These are phyloP conservation scores for Kodamaea jinghongensis DNA, from an alignment of 805 yeast species.

Conservation along the genomic window DNA sequence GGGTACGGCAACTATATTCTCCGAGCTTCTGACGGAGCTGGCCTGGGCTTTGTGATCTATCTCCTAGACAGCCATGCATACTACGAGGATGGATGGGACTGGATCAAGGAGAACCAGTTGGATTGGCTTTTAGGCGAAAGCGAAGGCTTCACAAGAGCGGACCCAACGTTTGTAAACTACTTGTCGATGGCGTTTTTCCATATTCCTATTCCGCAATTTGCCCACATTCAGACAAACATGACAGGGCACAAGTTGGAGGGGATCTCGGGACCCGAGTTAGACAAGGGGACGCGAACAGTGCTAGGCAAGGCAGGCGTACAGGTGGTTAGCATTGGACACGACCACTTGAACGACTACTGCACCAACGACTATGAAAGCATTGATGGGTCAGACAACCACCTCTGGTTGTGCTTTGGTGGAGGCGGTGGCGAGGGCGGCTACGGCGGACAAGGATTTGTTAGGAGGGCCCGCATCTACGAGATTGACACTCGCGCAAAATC, in stretches of 20 bases:
- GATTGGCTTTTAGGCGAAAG: conserved; percentile 44
- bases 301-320: conserved; percentile 64
- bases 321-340: conserved; percentile 85
- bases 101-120: conserved; percentile 70
- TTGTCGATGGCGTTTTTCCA: conserved; percentile 89
- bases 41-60: conserved; percentile 57
- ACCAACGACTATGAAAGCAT: conserved; percentile 45
- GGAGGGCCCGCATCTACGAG: conserved; percentile 74
- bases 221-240: conserved; percentile 43
- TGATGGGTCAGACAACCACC: conserved; percentile 27
- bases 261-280: conserved; percentile 70
- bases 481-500: conserved; percentile 49
- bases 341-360: conserved; percentile 92
- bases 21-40: conserved; percentile 32
- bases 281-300: conserved; percentile 61
- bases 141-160: conserved; percentile 24
- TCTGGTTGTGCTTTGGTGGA: conserved; percentile 94
- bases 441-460: conserved; percentile 82
- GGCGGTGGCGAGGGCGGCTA: conserved; percentile 94
- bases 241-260: conserved; percentile 70
- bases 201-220: conserved; percentile 86
- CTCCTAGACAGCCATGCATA: conserved; percentile 83
- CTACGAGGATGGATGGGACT: conserved; percentile 76
- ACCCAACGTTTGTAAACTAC: conserved; percentile 37
- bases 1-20: conserved; percentile 83